Base-by-base conservation (phyloP, 2,329 filamentous ascomycete species). In the Trichoderma sp. region DNA sequence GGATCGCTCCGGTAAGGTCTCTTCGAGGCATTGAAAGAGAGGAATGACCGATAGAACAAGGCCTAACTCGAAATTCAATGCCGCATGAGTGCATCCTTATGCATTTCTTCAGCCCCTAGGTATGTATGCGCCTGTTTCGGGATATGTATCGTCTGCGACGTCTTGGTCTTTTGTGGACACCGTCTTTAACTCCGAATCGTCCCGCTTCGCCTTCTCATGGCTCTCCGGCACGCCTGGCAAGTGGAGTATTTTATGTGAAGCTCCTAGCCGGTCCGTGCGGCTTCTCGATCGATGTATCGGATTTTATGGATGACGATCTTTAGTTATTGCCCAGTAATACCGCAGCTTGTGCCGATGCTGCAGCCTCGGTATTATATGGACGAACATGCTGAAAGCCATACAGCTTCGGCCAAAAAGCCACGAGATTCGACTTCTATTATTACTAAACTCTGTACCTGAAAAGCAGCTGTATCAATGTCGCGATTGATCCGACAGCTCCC, bases 241-340 rank as follows among this genome's bases (percentile, higher is more conserved):
- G 68, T 71, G 68, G 68, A 71, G 68, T 56, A 63, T 6, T 45
- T 6, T 45, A 31, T 31, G 27, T 45, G 27, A 31, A 62, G 56
- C 68, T 41, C 31, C 62, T n/a, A 35, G 29, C 41, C 65, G 68
- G 56, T 71, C 56, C 68, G 68, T 71, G 68, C 68, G 38, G 68
- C 68, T 62, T 18, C 35, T 24, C 68, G 68, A 71, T 71, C 56
- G 68, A 71, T 63, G 45, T 21, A 60, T 71, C 53, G 67, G 67
- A 31, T 31, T 60, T 31, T 33, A 71, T 38, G 50, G 67, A 71
- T 60, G 50, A 41, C 50, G 21, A 56, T 56, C 50, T 12, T 24
- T 56, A 9, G n/a, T 24, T 56, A 2, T 6, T 56, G 50, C 21
- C n/a, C 21, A 56, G 50, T 56, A 56, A 56, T 24, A 24, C 50